Evolutionary conservation across 192 early-diverging fungal species (phyloP).

Genomic region (Entomortierella chlamydospora): DNA sequence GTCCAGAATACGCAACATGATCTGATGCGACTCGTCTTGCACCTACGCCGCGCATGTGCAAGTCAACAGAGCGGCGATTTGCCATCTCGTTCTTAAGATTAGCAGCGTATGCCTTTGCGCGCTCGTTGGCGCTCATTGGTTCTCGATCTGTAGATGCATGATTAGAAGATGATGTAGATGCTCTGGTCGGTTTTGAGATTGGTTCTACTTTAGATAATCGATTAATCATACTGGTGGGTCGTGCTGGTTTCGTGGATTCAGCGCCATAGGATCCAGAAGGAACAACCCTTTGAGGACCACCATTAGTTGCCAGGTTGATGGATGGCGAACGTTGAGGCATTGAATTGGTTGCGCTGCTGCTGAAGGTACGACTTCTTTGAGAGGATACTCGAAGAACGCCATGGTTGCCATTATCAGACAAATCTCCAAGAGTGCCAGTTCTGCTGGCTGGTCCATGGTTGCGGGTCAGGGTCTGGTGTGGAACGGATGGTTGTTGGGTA

Average conservation of each 20-base stretch:
- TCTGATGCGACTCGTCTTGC: conserved; percentile 19
- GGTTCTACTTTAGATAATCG: conserved; percentile 32
- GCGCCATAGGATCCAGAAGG: conserved; percentile 4
- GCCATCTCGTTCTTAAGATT: conserved; percentile 46
- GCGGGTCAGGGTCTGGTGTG: conserved; percentile 4
- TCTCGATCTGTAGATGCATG: conserved; percentile 9
- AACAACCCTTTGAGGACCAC: conserved; percentile 44
- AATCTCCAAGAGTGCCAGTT: conserved; percentile 16
- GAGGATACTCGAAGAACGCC: conserved; percentile 13
- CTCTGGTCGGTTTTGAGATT: conserved; percentile 19
- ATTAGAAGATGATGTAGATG: conserved; percentile 24
- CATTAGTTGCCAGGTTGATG: conserved; percentile 38
- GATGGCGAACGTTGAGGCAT: conserved; percentile 32
- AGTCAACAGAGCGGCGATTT: conserved; percentile 24
- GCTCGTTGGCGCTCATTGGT: conserved; percentile 44
- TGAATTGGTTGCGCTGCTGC: conserved; percentile 10
- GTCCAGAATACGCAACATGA: conserved; percentile 15
- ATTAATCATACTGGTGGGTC: conserved; percentile 11
- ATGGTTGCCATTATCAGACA: conserved; percentile 14
- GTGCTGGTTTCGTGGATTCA: conserved; percentile 12
- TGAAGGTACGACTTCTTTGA: conserved; percentile 29
- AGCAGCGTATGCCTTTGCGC: conserved; percentile 44
- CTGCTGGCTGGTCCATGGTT: conserved; percentile 38
- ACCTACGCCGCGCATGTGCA: conserved; percentile 2
- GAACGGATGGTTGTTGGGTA: background rate